A percentile compares a stretch with the other conserved stretches of the same genome.
phyloP scores from a whole-genome alignment of 2,329 filamentous ascomycete genomes.

The Chlorencoelia australis region DNA sequence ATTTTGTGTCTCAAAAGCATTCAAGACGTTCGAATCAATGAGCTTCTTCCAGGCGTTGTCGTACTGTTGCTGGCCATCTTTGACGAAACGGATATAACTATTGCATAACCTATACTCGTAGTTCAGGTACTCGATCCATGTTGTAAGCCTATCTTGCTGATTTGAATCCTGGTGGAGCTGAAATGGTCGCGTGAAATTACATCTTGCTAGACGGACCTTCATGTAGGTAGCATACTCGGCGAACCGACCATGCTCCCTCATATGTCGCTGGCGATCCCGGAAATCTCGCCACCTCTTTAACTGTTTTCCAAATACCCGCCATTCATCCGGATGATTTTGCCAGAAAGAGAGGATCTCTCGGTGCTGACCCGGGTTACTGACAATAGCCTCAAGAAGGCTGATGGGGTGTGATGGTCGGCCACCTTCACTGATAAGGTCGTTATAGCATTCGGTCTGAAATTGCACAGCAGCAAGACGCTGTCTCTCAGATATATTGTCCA shows the following conservation, averaged over 20 bases:
- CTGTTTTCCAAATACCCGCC: background rate
- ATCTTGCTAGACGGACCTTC: background rate
- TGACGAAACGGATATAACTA: background rate
- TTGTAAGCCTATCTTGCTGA: background rate
- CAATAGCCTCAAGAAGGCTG: background rate
- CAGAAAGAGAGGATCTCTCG: constrained; percentile 1
- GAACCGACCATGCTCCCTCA: constrained; percentile 4
- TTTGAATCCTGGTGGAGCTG: background rate
- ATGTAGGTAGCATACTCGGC: background rate
- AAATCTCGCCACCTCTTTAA: constrained; percentile 15
- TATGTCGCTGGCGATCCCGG: constrained; percentile 25
- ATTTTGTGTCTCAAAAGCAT: constrained; percentile 18
- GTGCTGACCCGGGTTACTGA: background rate
- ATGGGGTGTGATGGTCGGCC: background rate
- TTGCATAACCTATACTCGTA: background rate
- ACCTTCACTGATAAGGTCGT: background rate
- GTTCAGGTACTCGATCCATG: constrained; percentile 1
- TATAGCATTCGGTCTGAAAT: constrained; percentile 36
- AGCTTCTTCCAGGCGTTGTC: constrained; percentile 3
- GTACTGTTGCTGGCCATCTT: background rate
- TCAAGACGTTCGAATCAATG: background rate
- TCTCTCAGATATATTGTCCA: too few species aligned
- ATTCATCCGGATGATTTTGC: background rate
- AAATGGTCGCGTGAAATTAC: background rate
- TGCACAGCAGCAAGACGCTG: too few species aligned